These are phyloP conservation scores for Xerocomellus dryophilus DNA, from an alignment of 768 basidiomycete species.

Conservation along the genomic window DNA sequence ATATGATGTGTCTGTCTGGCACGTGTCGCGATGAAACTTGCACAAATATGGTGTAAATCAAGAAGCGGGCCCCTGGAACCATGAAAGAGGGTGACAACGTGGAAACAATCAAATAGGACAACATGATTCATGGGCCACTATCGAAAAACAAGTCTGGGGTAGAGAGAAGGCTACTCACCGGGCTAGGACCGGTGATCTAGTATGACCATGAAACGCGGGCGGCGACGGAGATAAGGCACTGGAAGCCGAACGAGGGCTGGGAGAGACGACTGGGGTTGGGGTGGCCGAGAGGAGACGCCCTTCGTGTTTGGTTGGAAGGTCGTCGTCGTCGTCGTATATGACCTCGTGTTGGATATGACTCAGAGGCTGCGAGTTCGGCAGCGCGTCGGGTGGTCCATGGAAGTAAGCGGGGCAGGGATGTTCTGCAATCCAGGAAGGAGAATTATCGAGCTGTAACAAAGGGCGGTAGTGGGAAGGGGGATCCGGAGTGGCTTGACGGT, in stretches of 20 bases:
- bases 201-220: slow-evolving; percentile 22
- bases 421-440: slow-evolving; percentile 21
- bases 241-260: slow-evolving; percentile 12
- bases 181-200: slow-evolving; percentile 30
- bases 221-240: slow-evolving; percentile 14
- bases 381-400: slow-evolving; percentile 10
- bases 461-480: slow-evolving; percentile 24
- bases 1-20: neutral
- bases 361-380: slow-evolving; percentile 6
- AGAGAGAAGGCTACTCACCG: slow-evolving; percentile 23
- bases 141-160: neutral
- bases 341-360: slow-evolving; percentile 8
- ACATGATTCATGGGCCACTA: neutral
- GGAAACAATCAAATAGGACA: slow-evolving; percentile 1
- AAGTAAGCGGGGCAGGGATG: slow-evolving; percentile 1
- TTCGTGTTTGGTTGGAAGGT: slow-evolving; percentile 27
- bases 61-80: neutral
- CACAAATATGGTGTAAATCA: slow-evolving; percentile 12
- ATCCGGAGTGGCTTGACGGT: slow-evolving; percentile 20
- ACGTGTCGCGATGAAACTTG: slow-evolving; percentile 19
- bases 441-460: slow-evolving; percentile 33
- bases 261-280: slow-evolving; percentile 8
- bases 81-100: slow-evolving; percentile 17
- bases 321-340: slow-evolving; percentile 19
- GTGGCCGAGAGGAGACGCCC: slow-evolving; percentile 20